These are phyloP conservation scores for Conticribra guillardii DNA, from an alignment of 108 stramenopile species.

Conservation along the genomic window DNA sequence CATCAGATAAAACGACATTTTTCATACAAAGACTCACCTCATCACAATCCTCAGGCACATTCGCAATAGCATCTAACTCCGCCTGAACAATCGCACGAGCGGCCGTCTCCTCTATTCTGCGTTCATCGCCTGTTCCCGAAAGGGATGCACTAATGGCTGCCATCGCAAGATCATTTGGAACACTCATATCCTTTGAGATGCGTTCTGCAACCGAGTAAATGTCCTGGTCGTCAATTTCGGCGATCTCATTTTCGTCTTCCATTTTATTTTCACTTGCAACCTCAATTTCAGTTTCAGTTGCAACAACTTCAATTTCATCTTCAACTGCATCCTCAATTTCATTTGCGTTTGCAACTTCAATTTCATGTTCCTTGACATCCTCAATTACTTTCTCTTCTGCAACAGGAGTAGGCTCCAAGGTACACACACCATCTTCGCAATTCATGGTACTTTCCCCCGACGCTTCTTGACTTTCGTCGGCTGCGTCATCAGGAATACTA, in stretches of 20 bases:
- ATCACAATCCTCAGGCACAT: slow-evolving; percentile 63
- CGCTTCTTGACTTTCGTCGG: slow-evolving; percentile 6
- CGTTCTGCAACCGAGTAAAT: slow-evolving; percentile 50
- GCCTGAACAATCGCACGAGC: slow-evolving; percentile 72
- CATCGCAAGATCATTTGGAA: slow-evolving; percentile 64
- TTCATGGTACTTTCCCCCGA: slow-evolving; percentile 16
- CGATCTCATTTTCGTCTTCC: slow-evolving; percentile 9
- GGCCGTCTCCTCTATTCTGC: slow-evolving; percentile 57
- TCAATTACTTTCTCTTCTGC: too few relatives aligned
- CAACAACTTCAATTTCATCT: slow-evolving; percentile 1
- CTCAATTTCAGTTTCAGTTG: background rate
- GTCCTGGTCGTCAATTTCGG: too few relatives aligned
- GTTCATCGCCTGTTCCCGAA: slow-evolving; percentile 20
- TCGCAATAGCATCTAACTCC: slow-evolving; percentile 69
- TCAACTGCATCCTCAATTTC: slow-evolving; percentile 2
- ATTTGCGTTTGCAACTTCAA: too few relatives aligned
- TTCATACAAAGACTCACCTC: slow-evolving; percentile 42
- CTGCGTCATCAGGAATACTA: slow-evolving; percentile 25
- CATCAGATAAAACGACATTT: too few relatives aligned
- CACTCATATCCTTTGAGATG: slow-evolving; percentile 66
- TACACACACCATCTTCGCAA: slow-evolving; percentile 69
- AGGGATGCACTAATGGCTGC: slow-evolving; percentile 78
- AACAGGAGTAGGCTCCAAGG: slow-evolving; percentile 34
- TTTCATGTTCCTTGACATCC: slow-evolving; percentile 4
- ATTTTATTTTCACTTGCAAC: background rate